Base-by-base conservation (phyloP, 2,329 filamentous ascomycete genomes). In the Fusarium sp. region DNA sequence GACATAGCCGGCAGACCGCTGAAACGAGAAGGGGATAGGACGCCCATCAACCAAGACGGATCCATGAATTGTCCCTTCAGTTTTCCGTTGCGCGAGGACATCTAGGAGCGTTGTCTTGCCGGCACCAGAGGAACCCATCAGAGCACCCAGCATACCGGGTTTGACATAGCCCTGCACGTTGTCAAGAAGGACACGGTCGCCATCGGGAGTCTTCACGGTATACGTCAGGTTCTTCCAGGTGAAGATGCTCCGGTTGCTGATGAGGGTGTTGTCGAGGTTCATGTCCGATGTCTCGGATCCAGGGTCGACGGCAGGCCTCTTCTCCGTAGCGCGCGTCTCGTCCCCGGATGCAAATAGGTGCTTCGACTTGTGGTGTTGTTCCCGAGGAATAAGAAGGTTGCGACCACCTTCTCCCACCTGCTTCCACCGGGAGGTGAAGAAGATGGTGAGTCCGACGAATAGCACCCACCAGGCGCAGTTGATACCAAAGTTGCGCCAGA, bases 31-130 rank as follows among this genome's bases (percentile, higher is more conserved):
- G 74, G 95, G 94, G 33, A 93, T 90, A 27, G 88, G 90, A 33
- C 87, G 88, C 4, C 88, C 88, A 67, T 89, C 86, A 8, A 90
- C 87, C 4, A 89, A 82, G 91, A 97, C 95, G 71, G 95, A 92
- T 56, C 95, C 95, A 2, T 89, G 90, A 41, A 97, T 93, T n/a
- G 96, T 92, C 81, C 95, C 95, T 91, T 95, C 95, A 0, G 93
- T 95, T 4, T 93, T 92, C 79, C 95, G 92, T 65, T 92, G 93
- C 37, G 95, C 95, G 58, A 97, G 87, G 22, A 93, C 93, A 82
- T 97, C 93, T 27, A 97, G 86, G 22, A 97, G 88, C 0, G 94
- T 97, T 0, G 95, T 97, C 82, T 97, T 97, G 45, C 95, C 95
- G 18, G 95, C 95, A 73, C 95, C 94, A 11, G 92, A 94, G 10